phyloP scores from a whole-genome alignment of 2,329 filamentous ascomycete species.

The Biscogniauxia mediterranea region DNA sequence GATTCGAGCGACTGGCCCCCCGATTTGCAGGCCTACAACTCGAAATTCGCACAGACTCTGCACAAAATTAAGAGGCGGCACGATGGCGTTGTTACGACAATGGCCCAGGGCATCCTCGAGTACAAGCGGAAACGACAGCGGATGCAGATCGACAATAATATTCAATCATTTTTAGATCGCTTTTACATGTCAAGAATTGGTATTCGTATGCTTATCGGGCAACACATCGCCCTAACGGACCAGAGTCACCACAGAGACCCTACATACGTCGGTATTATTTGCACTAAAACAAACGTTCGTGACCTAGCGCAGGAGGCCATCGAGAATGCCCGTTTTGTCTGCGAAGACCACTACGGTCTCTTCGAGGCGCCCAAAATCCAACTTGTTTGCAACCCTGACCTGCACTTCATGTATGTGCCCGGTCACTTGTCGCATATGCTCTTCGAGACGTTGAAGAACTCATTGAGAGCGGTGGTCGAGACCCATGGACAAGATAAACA shows the following conservation, averaged over 20 bases:
- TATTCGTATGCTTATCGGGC: conserved; percentile 97
- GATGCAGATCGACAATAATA: conserved; percentile 97
- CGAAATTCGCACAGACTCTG: conserved; percentile 81
- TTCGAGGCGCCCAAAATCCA: conserved; percentile 97
- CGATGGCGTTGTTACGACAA: conserved; percentile 95
- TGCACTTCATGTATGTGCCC: conserved; percentile 99
- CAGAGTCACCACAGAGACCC: conserved; percentile 87
- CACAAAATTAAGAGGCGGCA: conserved; percentile 95
- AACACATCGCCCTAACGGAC: conserved; percentile 95
- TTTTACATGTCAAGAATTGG: conserved; percentile 99
- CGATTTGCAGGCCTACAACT: conserved; percentile 92
- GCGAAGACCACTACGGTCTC: conserved; percentile 95
- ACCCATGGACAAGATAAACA: conserved; percentile 93
- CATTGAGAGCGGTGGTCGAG: conserved; percentile 92
- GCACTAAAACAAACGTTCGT: conserved; percentile 94
- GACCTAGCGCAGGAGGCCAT: conserved; percentile 96
- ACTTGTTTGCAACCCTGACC: conserved; percentile 87
- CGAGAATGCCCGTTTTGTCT: conserved; percentile 98
- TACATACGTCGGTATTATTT: conserved; percentile 97
- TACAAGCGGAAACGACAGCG: conserved; percentile 96
- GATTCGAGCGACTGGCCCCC: conserved; percentile 89
- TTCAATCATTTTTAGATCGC: conserved; percentile 94
- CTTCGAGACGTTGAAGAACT: conserved; percentile 99
- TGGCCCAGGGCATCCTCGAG: conserved; percentile 95
- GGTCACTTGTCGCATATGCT: conserved; percentile 99